These are phyloP conservation scores for Curvularia verruculosa DNA, from an alignment of 2,329 filamentous ascomycete species.

Conservation along the genomic window DNA sequence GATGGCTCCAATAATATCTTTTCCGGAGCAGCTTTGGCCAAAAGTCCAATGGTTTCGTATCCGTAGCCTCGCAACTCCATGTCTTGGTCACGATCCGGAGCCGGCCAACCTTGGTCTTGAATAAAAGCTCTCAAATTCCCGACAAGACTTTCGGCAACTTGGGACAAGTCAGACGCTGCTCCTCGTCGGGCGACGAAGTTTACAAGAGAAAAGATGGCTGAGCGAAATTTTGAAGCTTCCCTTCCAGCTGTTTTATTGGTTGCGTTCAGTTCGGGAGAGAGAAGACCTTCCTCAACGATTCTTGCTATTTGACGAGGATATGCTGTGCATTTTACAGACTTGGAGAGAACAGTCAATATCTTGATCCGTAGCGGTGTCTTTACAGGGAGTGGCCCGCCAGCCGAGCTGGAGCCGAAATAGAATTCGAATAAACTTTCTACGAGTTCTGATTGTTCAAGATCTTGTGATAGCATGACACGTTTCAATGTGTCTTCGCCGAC, in stretches of 20 bases:
- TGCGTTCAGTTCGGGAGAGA: constrained; percentile 48
- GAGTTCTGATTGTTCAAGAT: constrained; percentile 71
- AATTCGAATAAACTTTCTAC: constrained; percentile 72
- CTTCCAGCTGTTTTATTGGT: constrained; percentile 61
- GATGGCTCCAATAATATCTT: constrained; percentile 60
- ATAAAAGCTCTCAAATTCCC: constrained; percentile 74
- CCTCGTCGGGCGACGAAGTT: constrained; percentile 84
- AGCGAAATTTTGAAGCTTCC: constrained; percentile 79
- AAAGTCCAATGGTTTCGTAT: constrained; percentile 87
- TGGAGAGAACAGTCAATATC: constrained; percentile 76
- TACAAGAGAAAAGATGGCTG: constrained; percentile 83
- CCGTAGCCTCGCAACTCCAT: constrained; percentile 75
- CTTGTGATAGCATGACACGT: constrained; percentile 68
- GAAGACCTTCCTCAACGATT: constrained; percentile 71
- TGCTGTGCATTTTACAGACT: constrained; percentile 74
- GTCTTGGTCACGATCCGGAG: constrained; percentile 61
- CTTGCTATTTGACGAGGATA: constrained; percentile 71
- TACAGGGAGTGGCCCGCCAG: constrained; percentile 53
- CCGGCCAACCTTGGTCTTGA: constrained; percentile 82
- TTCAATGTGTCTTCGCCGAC: constrained; percentile 91
- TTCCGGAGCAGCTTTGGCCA: constrained; percentile 70
- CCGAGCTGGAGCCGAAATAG: constrained; percentile 63
- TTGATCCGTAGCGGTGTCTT: constrained; percentile 77
- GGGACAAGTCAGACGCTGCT: constrained; percentile 63
- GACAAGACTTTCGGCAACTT: constrained; percentile 72